These are phyloP conservation scores for Rhexocercosporidium sp. DNA, from an alignment of 2,329 filamentous ascomycete species.

Conservation along the genomic window DNA sequence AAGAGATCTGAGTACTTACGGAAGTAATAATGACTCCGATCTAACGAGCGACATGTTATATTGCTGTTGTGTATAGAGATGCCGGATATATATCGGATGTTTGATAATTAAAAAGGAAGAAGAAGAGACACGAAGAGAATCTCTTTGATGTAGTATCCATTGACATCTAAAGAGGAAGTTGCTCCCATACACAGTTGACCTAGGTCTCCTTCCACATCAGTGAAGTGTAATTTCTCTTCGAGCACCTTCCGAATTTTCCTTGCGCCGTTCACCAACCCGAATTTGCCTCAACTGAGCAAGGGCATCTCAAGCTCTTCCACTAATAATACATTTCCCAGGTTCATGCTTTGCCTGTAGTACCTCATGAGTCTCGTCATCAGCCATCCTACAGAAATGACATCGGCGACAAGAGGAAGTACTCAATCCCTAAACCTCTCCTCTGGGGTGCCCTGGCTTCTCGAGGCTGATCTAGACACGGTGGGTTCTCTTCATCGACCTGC, in stretches of 20 bases:
- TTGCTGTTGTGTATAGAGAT: constrained; percentile 5
- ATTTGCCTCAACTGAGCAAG: constrained; percentile 18
- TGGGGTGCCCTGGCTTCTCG: constrained; percentile 20
- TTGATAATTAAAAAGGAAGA: constrained; percentile 5
- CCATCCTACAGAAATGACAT: constrained; percentile 14
- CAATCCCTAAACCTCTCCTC: constrained; percentile 15
- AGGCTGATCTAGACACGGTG: constrained; percentile 22
- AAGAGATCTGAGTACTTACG: constrained; percentile 12
- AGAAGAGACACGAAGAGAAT: background rate
- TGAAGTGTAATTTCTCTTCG: background rate
- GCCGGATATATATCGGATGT: background rate
- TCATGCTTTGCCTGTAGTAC: constrained; percentile 17
- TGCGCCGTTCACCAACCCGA: constrained; percentile 17
- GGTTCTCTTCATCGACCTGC: constrained; percentile 27
- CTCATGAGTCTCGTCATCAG: constrained; percentile 23
- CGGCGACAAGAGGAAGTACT: constrained; percentile 10
- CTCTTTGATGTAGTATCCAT: background rate
- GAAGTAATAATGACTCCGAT: constrained; percentile 6
- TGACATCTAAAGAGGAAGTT: background rate
- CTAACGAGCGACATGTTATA: constrained; percentile 7
- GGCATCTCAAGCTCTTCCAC: constrained; percentile 20
- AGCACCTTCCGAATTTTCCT: constrained; percentile 1
- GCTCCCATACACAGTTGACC: background rate
- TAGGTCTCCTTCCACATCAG: background rate
- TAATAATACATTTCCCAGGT: background rate